Evolutionary conservation across 2,329 filamentous ascomycete genomes (phyloP).

Genomic region (Trichophyton verrucosum): DNA sequence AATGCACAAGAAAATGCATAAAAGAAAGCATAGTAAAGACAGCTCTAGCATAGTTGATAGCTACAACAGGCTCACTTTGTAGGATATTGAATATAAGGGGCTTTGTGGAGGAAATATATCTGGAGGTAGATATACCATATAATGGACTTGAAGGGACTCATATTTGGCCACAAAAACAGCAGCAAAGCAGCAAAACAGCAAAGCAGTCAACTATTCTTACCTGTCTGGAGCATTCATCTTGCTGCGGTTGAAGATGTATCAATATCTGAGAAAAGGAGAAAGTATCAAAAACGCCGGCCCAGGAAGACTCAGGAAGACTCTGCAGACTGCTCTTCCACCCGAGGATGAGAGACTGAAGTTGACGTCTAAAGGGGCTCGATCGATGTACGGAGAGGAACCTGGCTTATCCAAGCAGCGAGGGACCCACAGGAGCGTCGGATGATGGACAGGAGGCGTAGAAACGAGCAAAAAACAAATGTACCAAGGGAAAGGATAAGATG

Average conservation of each 20-base stretch:
- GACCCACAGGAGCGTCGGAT: not conserved
- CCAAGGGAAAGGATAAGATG: not conserved
- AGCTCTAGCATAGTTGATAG: too few species aligned
- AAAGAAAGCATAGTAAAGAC: too few species aligned
- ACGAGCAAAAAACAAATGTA: not conserved
- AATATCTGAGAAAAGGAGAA: not conserved
- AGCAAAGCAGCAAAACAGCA: too few species aligned
- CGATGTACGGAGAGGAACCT: not conserved
- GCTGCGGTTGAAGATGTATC: not conserved
- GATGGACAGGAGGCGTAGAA: not conserved
- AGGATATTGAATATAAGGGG: too few species aligned
- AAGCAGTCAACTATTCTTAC: conserved; percentile 25
- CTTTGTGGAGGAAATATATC: too few species aligned
- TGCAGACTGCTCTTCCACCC: not conserved
- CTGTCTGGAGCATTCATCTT: conserved; percentile 44
- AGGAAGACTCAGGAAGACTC: not conserved
- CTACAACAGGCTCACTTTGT: too few species aligned
- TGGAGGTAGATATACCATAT: too few species aligned
- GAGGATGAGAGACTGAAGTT: not conserved
- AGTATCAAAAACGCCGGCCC: too few species aligned
- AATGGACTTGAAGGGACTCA: not conserved
- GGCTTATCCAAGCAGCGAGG: not conserved
- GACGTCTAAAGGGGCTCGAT: not conserved
- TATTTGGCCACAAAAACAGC: not conserved
- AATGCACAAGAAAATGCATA: too few species aligned